Base-by-base conservation (phyloP, 1,284 basidiomycete genomes). In the Waitea zeae region DNA sequence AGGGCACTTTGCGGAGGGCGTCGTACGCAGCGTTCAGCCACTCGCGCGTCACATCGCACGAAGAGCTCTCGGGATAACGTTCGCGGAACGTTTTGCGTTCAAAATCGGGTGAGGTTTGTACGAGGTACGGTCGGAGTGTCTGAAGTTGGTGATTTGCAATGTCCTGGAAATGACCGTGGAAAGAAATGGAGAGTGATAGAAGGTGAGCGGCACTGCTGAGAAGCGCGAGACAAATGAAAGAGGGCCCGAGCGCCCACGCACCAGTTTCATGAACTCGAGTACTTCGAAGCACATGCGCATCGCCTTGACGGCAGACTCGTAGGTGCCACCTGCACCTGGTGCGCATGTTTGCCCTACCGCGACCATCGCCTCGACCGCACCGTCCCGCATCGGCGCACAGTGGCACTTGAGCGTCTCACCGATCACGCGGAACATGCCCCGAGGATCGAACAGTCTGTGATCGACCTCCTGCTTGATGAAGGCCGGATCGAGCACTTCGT, bases 101-200 rank as follows among this genome's bases (percentile, higher is more conserved):
- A 47, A 86, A 87, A 31, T 77, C 70, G 27, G 76, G 74, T 0
- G 88, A 80, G 22, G 78, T 77, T 41, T 78, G 72, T 44, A 87
- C 68, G 39, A 95, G 68, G 57, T 78, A 86, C 12, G 86, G 83
- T 37, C 87, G 77, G 12, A 90, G 65, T 19, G 82, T 77, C 50
- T 89, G 80, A 14, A 93, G 69, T 57, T 93, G 89, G 56, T 93
- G 89, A 51, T 95, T 95, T 27, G 89, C 88, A 44, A 93, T 88
- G 53, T 95, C 89, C 86, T 89, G 49, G 13, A 38, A 26, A 30
- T 36, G 26, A 11, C 36, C 26, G 34, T 34, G 22, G 30, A 20
- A 30, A 7, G 14, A n/a, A n/a, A n/a, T n/a, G n/a, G n/a, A n/a
- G n/a, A 26, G 33, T 36, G 17, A 12, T 29, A 19, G 13, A 20